phyloP scores from a whole-genome alignment of 1,284 basidiomycete species.

The Sporisorium exsertum region DNA sequence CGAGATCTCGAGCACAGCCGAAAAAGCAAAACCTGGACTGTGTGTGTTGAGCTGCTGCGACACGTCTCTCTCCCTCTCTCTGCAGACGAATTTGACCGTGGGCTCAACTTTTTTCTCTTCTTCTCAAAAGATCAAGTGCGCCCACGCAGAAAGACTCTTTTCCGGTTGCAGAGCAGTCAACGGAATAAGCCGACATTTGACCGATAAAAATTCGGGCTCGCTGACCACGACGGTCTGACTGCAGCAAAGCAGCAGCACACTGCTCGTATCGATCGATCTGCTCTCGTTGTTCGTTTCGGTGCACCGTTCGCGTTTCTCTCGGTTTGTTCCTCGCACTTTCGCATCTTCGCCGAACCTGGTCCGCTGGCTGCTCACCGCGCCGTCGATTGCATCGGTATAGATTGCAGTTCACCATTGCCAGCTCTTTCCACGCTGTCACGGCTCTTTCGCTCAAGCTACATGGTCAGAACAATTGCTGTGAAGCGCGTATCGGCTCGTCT shows the following conservation, averaged over 20 bases:
- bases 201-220: constrained; percentile 29
- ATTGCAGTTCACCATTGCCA: not conserved
- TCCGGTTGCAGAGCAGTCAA: not conserved
- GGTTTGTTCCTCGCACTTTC: not conserved
- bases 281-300: not conserved
- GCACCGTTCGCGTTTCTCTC: constrained; percentile 10
- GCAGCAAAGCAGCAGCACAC: not conserved
- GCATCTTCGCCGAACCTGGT: constrained; percentile 24
- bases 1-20: constrained; percentile 1
- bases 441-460: not conserved
- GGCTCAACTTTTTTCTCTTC: constrained; percentile 9
- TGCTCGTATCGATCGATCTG: constrained; percentile 44
- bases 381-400: not conserved
- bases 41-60: constrained; percentile 5
- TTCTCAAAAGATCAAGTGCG: constrained; percentile 3
- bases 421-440: not conserved
- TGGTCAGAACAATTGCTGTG: not conserved
- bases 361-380: not conserved
- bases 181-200: constrained; percentile 34
- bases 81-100: constrained; percentile 17
- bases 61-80: constrained; percentile 1
- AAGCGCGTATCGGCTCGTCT: not conserved
- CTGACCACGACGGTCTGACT: not conserved
- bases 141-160: not conserved
- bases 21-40: constrained; percentile 1